Evolutionary conservation across 2,329 filamentous ascomycete species (phyloP), one percentile per base, ranked within the genome.

Genomic region (Neonectria sp.): DNA sequence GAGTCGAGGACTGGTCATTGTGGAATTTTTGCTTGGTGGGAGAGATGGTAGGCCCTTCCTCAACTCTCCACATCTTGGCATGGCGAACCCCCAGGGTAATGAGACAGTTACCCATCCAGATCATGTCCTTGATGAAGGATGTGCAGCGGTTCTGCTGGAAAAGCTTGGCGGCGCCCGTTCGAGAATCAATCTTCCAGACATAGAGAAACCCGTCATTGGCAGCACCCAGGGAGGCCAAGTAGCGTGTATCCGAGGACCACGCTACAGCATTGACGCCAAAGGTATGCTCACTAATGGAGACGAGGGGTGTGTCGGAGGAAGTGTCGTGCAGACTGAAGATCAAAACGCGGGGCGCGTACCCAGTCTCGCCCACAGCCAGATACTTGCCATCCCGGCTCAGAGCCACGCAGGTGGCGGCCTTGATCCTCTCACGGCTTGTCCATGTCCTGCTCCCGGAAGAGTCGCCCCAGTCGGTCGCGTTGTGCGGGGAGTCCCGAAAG

Each of bases 161-260:
- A 37, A 98, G 84, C 73, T 87, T 94, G 2, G 95, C 92, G 24
- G 92, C 88, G 21, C 95, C 95, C 11, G 90, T 96, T 55, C 91
- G 92, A n/a, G 92, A 83, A 75, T 97, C 95, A 71, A 98, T 89
- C 72, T 87, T 90, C 95, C 95, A 98, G 31, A 98, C 87, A 78
- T 95, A 97, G 24, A 99, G 86, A 77, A 97, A 98, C 1, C 95
- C 95, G 81, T 99, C 96, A 78, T 98, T 98, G 62, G 93, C 89
- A 21, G 92, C 90, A 31, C 96, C 96, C 13, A 99, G 86, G 24
- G 95, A 97, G 3, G 96, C 96, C 37, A 99, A 87, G 79, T 92
- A 97, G 71, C 89, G 92, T 13, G 93, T 94, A 79, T 98, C 94
- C 1, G 92, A 87, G 68, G 95, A 98, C 87, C 97, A 99, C 2